A percentile compares a stretch with the other conserved stretches of the same genome.
Conservation (phyloP, 768 basidiomycete species). For the Xerocomellus dryophilus region DNA sequence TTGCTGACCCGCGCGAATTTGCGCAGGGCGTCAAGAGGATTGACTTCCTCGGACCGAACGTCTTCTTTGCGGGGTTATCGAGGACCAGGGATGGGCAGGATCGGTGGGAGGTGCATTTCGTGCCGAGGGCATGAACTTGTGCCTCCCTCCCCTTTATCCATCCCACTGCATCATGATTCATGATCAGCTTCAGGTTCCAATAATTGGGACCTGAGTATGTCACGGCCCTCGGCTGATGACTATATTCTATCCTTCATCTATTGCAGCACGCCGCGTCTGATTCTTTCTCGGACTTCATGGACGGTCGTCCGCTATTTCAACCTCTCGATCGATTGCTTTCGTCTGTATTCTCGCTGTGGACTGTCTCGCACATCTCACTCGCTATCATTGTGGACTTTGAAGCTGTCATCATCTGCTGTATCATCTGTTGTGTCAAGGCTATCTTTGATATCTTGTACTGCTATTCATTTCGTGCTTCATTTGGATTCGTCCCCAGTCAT, state of each 20-base stretch:
- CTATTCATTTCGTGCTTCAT: neutral
- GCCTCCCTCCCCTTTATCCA: neutral
- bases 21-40: slow-evolving; percentile 40
- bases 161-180: slow-evolving; percentile 3
- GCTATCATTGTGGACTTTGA: slow-evolving; percentile 9
- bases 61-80: slow-evolving; percentile 32
- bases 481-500: neutral
- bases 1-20: slow-evolving; percentile 34
- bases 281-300: slow-evolving; percentile 12
- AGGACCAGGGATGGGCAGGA: slow-evolving; percentile 26
- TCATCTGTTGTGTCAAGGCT: slow-evolving; percentile 6
- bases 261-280: neutral
- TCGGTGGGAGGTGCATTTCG: slow-evolving; percentile 30
- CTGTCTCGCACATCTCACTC: slow-evolving; percentile 1
- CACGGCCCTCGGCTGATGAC: slow-evolving; percentile 1
- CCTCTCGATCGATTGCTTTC: neutral
- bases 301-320: slow-evolving; percentile 9
- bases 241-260: slow-evolving; percentile 21
- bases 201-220: slow-evolving; percentile 9
- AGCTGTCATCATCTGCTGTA: slow-evolving; percentile 12
- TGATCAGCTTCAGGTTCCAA: slow-evolving; percentile 13
- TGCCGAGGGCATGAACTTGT: slow-evolving; percentile 12
- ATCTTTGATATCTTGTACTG: neutral
- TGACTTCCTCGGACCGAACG: slow-evolving; percentile 35
- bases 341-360: slow-evolving; percentile 14